A percentile compares a stretch with the other conserved stretches of the same genome.
These are phyloP conservation scores for Albatrellus sp. DNA, from an alignment of 1,284 basidiomycete species.

Conservation along the genomic window DNA sequence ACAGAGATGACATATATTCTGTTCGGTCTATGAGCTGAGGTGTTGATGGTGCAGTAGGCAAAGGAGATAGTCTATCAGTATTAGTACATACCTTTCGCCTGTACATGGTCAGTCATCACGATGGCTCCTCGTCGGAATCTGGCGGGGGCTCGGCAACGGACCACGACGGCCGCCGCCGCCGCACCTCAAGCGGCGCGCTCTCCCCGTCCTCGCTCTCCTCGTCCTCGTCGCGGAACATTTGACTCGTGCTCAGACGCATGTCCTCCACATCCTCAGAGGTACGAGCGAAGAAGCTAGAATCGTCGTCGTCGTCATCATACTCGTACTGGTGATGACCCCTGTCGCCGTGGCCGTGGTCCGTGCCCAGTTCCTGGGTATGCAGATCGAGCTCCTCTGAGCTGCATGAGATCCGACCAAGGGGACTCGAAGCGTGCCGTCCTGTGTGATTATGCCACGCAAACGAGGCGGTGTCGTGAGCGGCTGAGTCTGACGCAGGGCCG, in stretches of 20 bases:
- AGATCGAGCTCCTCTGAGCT: constrained; percentile 15
- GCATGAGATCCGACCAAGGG: constrained; percentile 25
- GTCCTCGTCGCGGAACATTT: constrained; percentile 9
- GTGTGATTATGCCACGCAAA: constrained; percentile 9
- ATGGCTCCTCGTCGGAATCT: constrained; percentile 10
- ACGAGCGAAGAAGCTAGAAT: constrained; percentile 15
- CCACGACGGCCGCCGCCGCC: constrained; percentile 23
- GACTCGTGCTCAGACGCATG: constrained; percentile 4
- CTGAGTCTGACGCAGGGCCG: constrained; percentile 14
- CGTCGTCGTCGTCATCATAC: constrained; percentile 13
- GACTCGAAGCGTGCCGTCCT: constrained; percentile 24
- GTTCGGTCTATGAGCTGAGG: background rate
- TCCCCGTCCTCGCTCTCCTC: constrained; percentile 14
- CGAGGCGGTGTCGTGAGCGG: constrained; percentile 14
- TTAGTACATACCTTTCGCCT: background rate
- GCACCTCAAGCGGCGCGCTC: constrained; percentile 21
- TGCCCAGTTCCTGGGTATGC: no score
- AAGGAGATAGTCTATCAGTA: background rate
- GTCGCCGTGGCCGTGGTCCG: no score
- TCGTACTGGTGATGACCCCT: constrained; percentile 2
- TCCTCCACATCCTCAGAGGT: constrained; percentile 8
- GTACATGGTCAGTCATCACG: no score
- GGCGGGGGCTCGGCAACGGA: constrained; percentile 13
- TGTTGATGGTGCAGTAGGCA: background rate
- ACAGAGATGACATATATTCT: constrained; percentile 2